These are phyloP conservation scores for Diplodia intermedia DNA, from an alignment of 2,329 filamentous ascomycete genomes.

Conservation along the genomic window DNA sequence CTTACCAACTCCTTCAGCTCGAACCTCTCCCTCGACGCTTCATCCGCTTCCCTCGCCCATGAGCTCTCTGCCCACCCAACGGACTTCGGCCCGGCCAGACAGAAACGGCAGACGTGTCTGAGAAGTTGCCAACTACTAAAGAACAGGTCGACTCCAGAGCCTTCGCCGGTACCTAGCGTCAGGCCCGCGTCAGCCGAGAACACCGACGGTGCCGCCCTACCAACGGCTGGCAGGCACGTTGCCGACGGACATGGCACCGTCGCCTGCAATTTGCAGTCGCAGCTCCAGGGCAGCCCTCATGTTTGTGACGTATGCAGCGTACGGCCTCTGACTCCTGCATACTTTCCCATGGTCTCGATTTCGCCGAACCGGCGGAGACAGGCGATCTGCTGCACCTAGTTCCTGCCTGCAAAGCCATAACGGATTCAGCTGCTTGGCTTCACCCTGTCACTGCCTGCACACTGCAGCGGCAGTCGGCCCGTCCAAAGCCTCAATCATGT, in stretches of 20 bases:
- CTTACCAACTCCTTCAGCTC: background rate
- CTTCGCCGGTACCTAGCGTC: background rate
- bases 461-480: background rate
- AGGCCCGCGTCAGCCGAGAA: background rate
- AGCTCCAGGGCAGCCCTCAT: too few species aligned
- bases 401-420: slow-evolving; percentile 3
- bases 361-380: background rate
- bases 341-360: background rate
- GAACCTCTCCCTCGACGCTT: background rate
- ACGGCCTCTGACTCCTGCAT: background rate
- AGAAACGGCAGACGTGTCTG: too few species aligned
- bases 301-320: background rate
- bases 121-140: too few species aligned
- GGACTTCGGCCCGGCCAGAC: too few species aligned
- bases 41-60: too few species aligned
- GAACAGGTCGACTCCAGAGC: background rate
- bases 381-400: slow-evolving; percentile 12
- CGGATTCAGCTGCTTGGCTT: background rate
- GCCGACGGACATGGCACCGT: background rate
- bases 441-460: background rate
- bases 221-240: background rate
- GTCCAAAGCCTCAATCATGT: background rate
- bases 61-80: too few species aligned
- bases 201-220: background rate
- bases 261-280: background rate